phyloP scores from a whole-genome alignment of 352 stramenopile species.

The Pythium utonaiense region DNA sequence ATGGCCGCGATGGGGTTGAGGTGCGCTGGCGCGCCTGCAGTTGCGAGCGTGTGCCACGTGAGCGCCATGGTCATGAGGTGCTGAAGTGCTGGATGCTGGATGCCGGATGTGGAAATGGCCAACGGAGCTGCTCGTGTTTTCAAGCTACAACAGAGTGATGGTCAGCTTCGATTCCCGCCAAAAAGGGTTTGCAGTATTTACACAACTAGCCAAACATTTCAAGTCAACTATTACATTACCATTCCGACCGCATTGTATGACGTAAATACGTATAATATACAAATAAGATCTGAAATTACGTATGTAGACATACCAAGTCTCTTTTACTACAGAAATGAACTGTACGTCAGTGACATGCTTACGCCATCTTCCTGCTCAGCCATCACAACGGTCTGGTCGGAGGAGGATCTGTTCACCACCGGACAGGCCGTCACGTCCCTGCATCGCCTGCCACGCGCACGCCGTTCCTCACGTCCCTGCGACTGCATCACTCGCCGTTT shows the following conservation, averaged over 20 bases:
- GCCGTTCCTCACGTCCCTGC: background rate
- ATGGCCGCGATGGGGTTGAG: background rate
- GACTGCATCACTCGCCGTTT: background rate
- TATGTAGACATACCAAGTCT: too few relatives aligned
- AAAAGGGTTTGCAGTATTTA: background rate
- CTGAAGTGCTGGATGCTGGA: background rate
- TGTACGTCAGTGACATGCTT: background rate
- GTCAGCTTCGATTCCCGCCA: background rate
- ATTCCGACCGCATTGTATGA: too few relatives aligned
- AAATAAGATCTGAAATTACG: too few relatives aligned
- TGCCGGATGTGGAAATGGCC: background rate
- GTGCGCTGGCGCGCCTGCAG: background rate
- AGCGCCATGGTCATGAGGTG: slow-evolving; percentile 2
- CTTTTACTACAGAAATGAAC: background rate
- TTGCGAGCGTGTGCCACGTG: slow-evolving; percentile 5
- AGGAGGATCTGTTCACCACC: background rate
- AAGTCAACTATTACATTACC: too few relatives aligned
- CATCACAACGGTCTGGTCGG: background rate
- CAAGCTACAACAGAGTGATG: background rate
- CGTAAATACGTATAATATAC: too few relatives aligned
- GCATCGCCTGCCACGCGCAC: background rate
- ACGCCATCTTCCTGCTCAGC: background rate
- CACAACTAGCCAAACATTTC: background rate
- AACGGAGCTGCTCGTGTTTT: background rate
- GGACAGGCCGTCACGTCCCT: background rate